phyloP scores from a whole-genome alignment of 768 basidiomycete species.

The Rickenella mellea region DNA sequence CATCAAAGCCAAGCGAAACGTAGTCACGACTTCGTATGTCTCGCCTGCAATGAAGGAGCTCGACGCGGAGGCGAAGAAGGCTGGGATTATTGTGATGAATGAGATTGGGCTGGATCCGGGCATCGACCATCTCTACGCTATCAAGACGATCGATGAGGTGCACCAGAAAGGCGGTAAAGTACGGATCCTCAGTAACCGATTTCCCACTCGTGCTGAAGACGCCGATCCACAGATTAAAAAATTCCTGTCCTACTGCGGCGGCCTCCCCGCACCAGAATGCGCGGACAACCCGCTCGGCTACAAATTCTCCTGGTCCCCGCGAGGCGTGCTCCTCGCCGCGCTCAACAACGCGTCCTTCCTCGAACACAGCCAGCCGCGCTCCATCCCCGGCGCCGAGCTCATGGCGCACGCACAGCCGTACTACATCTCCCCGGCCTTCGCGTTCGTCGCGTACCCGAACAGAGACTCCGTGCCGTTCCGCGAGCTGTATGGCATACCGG shows the following conservation, averaged over 20 bases:
- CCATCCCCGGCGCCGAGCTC: slow-evolving; percentile 70
- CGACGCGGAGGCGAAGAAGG: slow-evolving; percentile 69
- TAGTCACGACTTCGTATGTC: slow-evolving; percentile 95
- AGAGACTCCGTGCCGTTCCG: slow-evolving; percentile 86
- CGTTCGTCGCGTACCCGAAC: slow-evolving; percentile 96
- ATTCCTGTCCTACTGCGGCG: slow-evolving; percentile 94
- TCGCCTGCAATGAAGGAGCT: slow-evolving; percentile 85
- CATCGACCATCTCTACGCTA: slow-evolving; percentile 87
- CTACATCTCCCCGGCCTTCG: slow-evolving; percentile 91
- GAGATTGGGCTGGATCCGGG: slow-evolving; percentile 97
- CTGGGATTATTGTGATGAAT: slow-evolving; percentile 92
- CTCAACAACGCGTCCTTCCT: slow-evolving; percentile 84
- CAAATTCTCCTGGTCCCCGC: slow-evolving; percentile 98
- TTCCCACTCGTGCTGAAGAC: slow-evolving; percentile 2
- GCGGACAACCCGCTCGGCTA: slow-evolving; percentile 94
- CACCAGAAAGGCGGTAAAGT: slow-evolving; percentile 94
- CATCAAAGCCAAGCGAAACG: slow-evolving; percentile 81
- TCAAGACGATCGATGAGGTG: slow-evolving; percentile 91
- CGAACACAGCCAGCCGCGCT: slow-evolving; percentile 50
- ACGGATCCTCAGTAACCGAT: slow-evolving; percentile 4
- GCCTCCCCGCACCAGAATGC: slow-evolving; percentile 86
- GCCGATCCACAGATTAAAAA: slow-evolving; percentile 54
- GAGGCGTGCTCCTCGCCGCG: slow-evolving; percentile 90
- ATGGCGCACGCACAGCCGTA: slow-evolving; percentile 90
- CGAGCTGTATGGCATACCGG: slow-evolving; percentile 87